Evolutionary conservation across 2,329 filamentous ascomycete genomes (phyloP), one percentile per base, ranked within the genome.

Genomic region (Paecilomyces dactylethromorphus): DNA sequence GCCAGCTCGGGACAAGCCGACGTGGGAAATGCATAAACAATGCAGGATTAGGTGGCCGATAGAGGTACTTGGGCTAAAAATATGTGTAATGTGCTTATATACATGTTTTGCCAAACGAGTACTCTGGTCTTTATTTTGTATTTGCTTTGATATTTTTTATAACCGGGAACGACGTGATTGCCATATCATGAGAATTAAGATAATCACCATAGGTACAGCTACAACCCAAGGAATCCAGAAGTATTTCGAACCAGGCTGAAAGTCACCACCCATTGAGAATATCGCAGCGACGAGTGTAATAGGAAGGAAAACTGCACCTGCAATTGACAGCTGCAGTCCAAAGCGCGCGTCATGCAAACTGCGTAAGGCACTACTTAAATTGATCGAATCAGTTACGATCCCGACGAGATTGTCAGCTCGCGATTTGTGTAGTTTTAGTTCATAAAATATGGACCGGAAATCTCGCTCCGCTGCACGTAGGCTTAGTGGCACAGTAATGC

Each of bases 141-240:
- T 26, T 26, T 26, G 24, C 24, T 33, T 33, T 13, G 68, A 76
- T 15, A 18, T 18, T n/a, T 18, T 8, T 45, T 7, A 21, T 18
- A 45, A 45, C 5, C n/a, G 62, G 69, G 68, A 56, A 54, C 59
- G 53, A 60, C 52, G 15, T 29, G 31, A 33, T 33, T 29, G 52
- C 31, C 26, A 26, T 26, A 32, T 53, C 24, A 26, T 26, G n/a
- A 26, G 13, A 32, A 12, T 53, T 12, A 32, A 26, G 15, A 32
- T n/a, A 3, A n/a, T 12, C 11, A 45, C 35, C 13, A 45, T 18
- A n/a, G 35, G 35, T 18, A 45, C 15, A 8, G 35, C 35, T n/a
- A 45, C 35, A n/a, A 45, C 35, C 35, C 35, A 45, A n/a, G 35
- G 15, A 45, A 45, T n/a, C 35, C 35, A 45, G 35, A 45, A 45